A percentile compares a stretch with the other conserved stretches of the same genome.
Conservation (phyloP, 2,329 filamentous ascomycete species). For the Sclerotinia nivalis region DNA sequence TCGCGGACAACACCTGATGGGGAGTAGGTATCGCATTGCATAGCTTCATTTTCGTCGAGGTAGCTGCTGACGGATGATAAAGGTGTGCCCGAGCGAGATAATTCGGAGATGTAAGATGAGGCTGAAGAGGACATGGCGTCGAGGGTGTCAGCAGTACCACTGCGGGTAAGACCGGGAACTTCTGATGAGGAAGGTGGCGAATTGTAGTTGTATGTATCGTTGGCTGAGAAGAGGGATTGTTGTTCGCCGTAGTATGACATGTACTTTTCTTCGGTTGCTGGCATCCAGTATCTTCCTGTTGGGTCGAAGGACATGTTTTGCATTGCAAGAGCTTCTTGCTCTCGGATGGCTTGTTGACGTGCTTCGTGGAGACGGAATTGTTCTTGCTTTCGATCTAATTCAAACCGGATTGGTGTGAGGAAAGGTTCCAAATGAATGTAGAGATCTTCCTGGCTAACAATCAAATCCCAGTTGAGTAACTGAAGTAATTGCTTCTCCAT, state of each 20-base stretch:
- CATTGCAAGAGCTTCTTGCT: slow-evolving; percentile 32
- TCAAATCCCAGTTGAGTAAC: slow-evolving; percentile 90
- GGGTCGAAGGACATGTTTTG: slow-evolving; percentile 29
- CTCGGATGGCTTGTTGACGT: slow-evolving; percentile 29
- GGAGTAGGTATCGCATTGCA: slow-evolving; percentile 23
- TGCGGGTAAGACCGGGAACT: slow-evolving; percentile 42
- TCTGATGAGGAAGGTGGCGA: slow-evolving; percentile 43
- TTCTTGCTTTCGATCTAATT: slow-evolving; percentile 45
- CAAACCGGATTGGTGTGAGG: slow-evolving; percentile 76
- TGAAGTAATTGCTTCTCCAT: slow-evolving; percentile 99
- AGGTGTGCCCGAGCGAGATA: slow-evolving; percentile 40
- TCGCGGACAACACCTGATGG: slow-evolving; percentile 32
- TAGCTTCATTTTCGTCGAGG: slow-evolving; percentile 27
- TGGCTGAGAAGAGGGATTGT: slow-evolving; percentile 27
- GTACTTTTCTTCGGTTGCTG: slow-evolving; percentile 25
- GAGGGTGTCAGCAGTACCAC: slow-evolving; percentile 38
- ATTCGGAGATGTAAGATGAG: slow-evolving; percentile 39
- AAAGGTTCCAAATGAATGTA: slow-evolving; percentile 86
- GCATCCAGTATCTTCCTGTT: slow-evolving; percentile 36
- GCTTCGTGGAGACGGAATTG: slow-evolving; percentile 29
- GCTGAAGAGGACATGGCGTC: slow-evolving; percentile 39
- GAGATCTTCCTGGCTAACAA: slow-evolving; percentile 81
- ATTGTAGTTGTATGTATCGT: slow-evolving; percentile 28
- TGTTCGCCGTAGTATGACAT: slow-evolving; percentile 28
- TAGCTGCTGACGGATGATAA: slow-evolving; percentile 41